These are phyloP conservation scores for Eragrostis tef DNA, from an alignment of 202 grass and related monocot genomes.

Conservation along the genomic window DNA sequence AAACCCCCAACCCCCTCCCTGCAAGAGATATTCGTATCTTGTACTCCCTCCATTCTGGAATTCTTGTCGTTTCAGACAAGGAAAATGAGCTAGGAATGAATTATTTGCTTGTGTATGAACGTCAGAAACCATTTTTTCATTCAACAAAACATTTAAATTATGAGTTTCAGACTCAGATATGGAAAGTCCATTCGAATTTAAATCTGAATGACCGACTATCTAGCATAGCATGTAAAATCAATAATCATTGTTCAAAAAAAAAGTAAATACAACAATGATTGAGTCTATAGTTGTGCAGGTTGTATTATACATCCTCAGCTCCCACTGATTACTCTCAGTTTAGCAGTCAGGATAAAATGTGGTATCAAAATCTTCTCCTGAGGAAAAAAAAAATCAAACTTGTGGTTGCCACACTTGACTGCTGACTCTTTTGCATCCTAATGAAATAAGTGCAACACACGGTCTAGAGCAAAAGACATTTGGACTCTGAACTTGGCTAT, in stretches of 20 bases:
- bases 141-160: not conserved
- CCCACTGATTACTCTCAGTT: not conserved
- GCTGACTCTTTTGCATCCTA: not conserved
- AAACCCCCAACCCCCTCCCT: not conserved
- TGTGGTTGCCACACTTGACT: slow-evolving; percentile 10
- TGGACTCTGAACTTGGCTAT: slow-evolving; percentile 7
- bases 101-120: too few relatives aligned
- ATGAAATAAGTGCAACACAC: not conserved
- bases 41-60: too few relatives aligned
- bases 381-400: slow-evolving; percentile 8
- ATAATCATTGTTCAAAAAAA: not conserved
- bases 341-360: not conserved
- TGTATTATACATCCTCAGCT: not conserved
- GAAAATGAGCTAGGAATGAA: too few relatives aligned
- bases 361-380: not conserved
- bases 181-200: slow-evolving; percentile 7
- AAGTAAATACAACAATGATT: not conserved
- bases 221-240: not conserved
- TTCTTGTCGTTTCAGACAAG: too few relatives aligned
- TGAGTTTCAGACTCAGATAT: slow-evolving; percentile 2
- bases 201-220: not conserved
- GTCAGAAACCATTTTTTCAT: not conserved
- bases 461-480: not conserved
- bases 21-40: slow-evolving; percentile 6
- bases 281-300: not conserved